Conservation (phyloP, 2,329 filamentous ascomycete genomes). For the Fusarium humuli region DNA sequence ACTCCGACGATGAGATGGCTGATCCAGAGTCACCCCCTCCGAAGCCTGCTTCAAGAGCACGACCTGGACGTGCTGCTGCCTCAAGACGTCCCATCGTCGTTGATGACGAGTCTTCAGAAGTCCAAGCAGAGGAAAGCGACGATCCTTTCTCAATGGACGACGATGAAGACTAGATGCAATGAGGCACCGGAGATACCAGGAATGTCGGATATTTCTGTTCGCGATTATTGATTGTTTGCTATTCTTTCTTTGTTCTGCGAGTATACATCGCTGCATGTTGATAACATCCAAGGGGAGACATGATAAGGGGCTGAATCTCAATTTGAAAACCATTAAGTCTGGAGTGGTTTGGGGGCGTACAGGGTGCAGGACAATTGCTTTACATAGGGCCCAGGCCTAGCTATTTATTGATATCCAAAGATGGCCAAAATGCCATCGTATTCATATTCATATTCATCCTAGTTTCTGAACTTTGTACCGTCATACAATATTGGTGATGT, state of each 20-base stretch:
- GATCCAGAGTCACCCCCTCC: conserved; percentile 57
- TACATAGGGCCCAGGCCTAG: conserved; percentile 8
- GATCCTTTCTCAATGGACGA: conserved; percentile 63
- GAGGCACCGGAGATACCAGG: not conserved
- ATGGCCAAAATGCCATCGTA: conserved; percentile 2
- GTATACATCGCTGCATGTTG: conserved; percentile 14
- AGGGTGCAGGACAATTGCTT: conserved; percentile 28
- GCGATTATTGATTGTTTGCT: conserved; percentile 6
- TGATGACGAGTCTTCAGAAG: conserved; percentile 53
- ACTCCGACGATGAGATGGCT: conserved; percentile 55
- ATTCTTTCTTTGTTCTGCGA: conserved; percentile 14
- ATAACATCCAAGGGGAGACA: conserved; percentile 1
- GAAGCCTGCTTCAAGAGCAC: conserved; percentile 54
- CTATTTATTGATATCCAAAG: conserved; percentile 27
- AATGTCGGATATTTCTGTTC: conserved; percentile 8
- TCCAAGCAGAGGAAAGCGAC: conserved; percentile 54
- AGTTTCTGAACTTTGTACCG: not conserved
- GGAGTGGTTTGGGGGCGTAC: conserved; percentile 32
- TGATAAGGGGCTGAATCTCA: conserved; percentile 14
- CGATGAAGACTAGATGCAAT: conserved; percentile 49
- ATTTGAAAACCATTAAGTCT: conserved; percentile 8
- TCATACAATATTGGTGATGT: not conserved
- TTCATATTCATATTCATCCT: not conserved
- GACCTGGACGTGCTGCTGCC: conserved; percentile 62
- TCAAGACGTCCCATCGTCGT: conserved; percentile 51